phyloP scores from a whole-genome alignment of 2,329 filamentous ascomycete species.

The Cladosporium sp. region DNA sequence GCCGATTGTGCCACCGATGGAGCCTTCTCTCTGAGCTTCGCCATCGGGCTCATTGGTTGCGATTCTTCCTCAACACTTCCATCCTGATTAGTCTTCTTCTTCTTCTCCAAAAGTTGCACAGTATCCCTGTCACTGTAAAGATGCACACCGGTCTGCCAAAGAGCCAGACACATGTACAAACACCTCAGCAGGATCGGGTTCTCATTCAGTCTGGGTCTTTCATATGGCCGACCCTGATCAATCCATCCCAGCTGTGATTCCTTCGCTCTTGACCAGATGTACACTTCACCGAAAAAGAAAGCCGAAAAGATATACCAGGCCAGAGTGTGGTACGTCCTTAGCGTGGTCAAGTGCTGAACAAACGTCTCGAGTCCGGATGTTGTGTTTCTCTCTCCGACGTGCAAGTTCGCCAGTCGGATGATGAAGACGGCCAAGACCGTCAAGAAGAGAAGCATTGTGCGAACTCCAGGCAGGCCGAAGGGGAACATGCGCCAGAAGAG shows the following conservation, averaged over 20 bases:
- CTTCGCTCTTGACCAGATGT: conserved; percentile 60
- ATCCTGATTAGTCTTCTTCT: conserved; percentile 31
- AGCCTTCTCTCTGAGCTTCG: background rate
- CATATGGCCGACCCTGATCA: conserved; percentile 59
- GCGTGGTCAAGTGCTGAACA: conserved; percentile 48
- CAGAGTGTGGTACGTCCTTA: conserved; percentile 64
- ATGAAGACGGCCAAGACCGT: conserved; percentile 75
- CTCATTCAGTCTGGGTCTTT: conserved; percentile 78
- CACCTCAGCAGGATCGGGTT: conserved; percentile 74
- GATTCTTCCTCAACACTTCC: background rate
- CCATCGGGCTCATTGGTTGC: background rate
- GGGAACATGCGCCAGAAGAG: conserved; percentile 80
- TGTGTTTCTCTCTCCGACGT: conserved; percentile 56
- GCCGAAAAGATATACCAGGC: conserved; percentile 75
- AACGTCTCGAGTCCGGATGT: conserved; percentile 64
- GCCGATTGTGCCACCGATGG: conserved; percentile 16
- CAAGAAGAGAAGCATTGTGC: conserved; percentile 70
- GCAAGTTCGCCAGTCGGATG: conserved; percentile 62
- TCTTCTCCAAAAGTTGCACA: conserved; percentile 53
- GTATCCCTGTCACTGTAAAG: conserved; percentile 70
- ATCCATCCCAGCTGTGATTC: conserved; percentile 67
- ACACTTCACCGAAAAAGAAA: conserved; percentile 74
- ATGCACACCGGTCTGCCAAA: conserved; percentile 67
- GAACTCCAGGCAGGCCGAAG: conserved; percentile 68
- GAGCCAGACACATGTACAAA: conserved; percentile 64